Conservation (phyloP, 2,329 filamentous ascomycete species). For the Trichoderma citrinoviride region DNA sequence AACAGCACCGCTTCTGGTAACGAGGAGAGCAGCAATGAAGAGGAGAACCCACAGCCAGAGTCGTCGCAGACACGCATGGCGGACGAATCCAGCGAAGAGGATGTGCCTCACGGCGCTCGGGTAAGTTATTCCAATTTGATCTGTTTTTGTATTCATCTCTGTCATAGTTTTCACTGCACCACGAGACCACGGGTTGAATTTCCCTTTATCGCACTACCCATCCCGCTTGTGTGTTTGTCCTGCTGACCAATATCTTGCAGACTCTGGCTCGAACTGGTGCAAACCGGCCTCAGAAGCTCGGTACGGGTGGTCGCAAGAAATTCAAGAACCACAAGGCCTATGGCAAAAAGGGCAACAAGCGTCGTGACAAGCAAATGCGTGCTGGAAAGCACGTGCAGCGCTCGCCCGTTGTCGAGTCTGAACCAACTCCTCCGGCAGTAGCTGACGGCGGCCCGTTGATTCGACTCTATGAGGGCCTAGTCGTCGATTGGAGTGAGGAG, state of each 20-base stretch:
- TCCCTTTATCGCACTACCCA: neutral
- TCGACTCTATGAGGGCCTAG: slow-evolving; percentile 76
- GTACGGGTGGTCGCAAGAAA: slow-evolving; percentile 46
- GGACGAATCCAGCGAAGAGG: slow-evolving; percentile 58
- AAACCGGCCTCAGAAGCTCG: slow-evolving; percentile 28
- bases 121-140: slow-evolving; percentile 26
- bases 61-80: slow-evolving; percentile 52
- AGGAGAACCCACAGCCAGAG: slow-evolving; percentile 41
- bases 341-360: slow-evolving; percentile 50
- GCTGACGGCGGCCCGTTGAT: slow-evolving; percentile 63
- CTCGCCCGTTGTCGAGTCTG: slow-evolving; percentile 32
- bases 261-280: slow-evolving; percentile 21
- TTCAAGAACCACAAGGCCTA: slow-evolving; percentile 46
- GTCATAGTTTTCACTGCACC: neutral
- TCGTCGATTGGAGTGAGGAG: slow-evolving; percentile 79
- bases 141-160: neutral
- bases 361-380: slow-evolving; percentile 43
- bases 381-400: slow-evolving; percentile 40
- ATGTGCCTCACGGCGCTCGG: slow-evolving; percentile 27
- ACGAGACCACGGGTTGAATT: neutral
- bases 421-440: slow-evolving; percentile 39
- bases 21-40: slow-evolving; percentile 52
- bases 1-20: slow-evolving; percentile 49
- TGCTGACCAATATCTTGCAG: neutral
- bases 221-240: neutral